These are phyloP conservation scores for Lumnitzera racemosa DNA, from an alignment of 345 rosid genomes.

Conservation along the genomic window DNA sequence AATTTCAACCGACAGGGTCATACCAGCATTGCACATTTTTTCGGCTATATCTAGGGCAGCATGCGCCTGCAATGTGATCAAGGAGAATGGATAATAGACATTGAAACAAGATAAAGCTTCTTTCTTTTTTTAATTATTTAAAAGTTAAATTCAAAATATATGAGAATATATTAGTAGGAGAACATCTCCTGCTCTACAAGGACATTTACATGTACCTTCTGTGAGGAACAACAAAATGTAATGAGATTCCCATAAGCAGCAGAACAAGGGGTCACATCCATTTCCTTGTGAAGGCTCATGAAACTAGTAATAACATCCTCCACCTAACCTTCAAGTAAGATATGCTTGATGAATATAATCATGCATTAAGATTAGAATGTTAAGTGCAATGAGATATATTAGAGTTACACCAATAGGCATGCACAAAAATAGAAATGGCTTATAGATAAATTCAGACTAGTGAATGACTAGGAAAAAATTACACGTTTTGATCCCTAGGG, in stretches of 20 bases:
- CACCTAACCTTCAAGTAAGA: conserved; percentile 34
- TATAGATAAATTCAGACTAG: too few relatives aligned
- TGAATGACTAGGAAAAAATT: too few relatives aligned
- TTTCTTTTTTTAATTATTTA: not conserved
- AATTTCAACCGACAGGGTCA: conserved; percentile 35
- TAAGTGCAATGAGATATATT: too few relatives aligned
- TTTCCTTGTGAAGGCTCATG: conserved; percentile 46
- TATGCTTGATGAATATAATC: not conserved
- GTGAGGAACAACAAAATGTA: conserved; percentile 37
- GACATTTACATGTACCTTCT: conserved; percentile 36
- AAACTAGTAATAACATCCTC: conserved; percentile 50
- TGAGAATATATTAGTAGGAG: not conserved
- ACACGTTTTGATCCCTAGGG: too few relatives aligned
- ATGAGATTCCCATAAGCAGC: conserved; percentile 58
- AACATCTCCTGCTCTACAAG: not conserved
- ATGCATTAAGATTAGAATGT: too few relatives aligned
- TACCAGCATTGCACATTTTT: conserved; percentile 48
- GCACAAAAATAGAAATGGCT: too few relatives aligned
- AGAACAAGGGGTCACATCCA: conserved; percentile 49
- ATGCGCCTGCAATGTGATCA: conserved; percentile 48
- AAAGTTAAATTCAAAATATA: not conserved
- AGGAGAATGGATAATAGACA: not conserved
- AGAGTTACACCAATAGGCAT: too few relatives aligned
- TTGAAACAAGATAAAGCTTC: not conserved
- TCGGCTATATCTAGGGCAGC: conserved; percentile 64